Percentiles rank a stretch among this genome's conserved stretches.
These are phyloP conservation scores for Candida neerlandica DNA, from an alignment of 1,139 yeast genomes.

Conservation along the genomic window DNA sequence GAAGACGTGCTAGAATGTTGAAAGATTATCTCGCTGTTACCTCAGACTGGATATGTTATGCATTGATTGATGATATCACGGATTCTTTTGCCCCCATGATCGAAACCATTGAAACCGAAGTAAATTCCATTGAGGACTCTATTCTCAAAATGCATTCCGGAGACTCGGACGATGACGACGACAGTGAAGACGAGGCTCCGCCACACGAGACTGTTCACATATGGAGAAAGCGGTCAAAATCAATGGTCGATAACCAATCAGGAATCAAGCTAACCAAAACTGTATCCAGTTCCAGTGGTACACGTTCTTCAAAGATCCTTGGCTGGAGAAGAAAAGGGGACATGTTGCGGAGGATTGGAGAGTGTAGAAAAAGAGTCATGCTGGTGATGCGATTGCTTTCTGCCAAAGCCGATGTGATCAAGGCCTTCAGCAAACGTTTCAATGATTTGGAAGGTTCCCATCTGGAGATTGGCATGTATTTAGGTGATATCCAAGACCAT, in stretches of 20 bases:
- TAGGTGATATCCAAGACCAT: slow-evolving; percentile 87
- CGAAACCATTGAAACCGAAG: slow-evolving; percentile 89
- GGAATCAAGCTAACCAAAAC: slow-evolving; percentile 17
- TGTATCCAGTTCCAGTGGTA: slow-evolving; percentile 29
- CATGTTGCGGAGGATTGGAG: slow-evolving; percentile 92
- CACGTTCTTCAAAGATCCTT: slow-evolving; percentile 55
- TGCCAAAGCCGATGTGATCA: slow-evolving; percentile 93
- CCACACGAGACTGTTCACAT: slow-evolving; percentile 32
- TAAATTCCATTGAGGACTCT: slow-evolving; percentile 87
- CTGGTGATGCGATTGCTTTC: slow-evolving; percentile 81
- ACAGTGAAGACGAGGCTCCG: slow-evolving; percentile 35
- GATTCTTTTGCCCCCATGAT: slow-evolving; percentile 98
- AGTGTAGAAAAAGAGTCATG: slow-evolving; percentile 93
- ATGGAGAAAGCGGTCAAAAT: slow-evolving; percentile 41
- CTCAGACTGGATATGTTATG: slow-evolving; percentile 97
- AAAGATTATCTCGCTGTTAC: slow-evolving; percentile 87
- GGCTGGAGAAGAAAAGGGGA: slow-evolving; percentile 94
- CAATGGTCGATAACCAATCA: slow-evolving; percentile 38
- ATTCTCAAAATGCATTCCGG: slow-evolving; percentile 84
- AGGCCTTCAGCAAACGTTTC: slow-evolving; percentile 89
- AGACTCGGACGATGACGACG: slow-evolving; percentile 47
- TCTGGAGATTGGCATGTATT: slow-evolving; percentile 71
- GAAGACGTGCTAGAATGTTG: slow-evolving; percentile 86
- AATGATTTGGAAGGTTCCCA: slow-evolving; percentile 67
- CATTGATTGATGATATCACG: slow-evolving; percentile 93